Conservation (phyloP, 192 early-diverging fungal genomes). For the Physocladia obscura region DNA sequence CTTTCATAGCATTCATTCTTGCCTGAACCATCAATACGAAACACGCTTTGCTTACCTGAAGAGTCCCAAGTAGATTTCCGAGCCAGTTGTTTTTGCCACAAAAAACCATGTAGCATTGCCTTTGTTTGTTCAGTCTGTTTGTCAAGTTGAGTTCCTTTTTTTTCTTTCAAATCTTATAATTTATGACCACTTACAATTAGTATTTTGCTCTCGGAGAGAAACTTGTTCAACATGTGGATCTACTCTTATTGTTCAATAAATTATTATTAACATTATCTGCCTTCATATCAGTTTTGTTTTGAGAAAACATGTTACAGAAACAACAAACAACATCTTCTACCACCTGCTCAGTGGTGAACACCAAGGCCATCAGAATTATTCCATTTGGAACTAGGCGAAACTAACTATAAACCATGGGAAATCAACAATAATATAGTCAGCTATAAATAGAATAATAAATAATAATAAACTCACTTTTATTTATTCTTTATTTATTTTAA, state of each 20-base stretch:
- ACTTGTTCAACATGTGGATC: constrained; percentile 4
- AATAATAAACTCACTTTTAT: no score
- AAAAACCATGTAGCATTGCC: constrained; percentile 85
- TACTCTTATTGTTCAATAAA: background rate
- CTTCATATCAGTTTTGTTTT: no score
- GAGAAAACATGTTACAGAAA: no score
- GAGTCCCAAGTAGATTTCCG: constrained; percentile 87
- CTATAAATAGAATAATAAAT: no score
- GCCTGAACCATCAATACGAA: constrained; percentile 75
- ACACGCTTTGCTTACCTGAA: constrained; percentile 68
- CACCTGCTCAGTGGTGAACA: no score
- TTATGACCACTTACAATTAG: background rate
- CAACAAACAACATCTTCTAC: no score
- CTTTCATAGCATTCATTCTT: constrained; percentile 67
- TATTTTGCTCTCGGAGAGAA: constrained; percentile 4
- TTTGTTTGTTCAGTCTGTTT: constrained; percentile 98
- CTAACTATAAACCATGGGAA: no score
- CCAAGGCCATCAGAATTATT: no score
- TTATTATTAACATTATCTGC: no score
- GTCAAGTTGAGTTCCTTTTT: constrained; percentile 63
- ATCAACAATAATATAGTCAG: no score
- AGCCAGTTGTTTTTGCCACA: constrained; percentile 97
- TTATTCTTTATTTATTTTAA: no score
- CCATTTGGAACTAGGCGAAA: no score
- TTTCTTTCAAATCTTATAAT: background rate